Evolutionary conservation across 2,329 filamentous ascomycete genomes (phyloP), one percentile per base, ranked within the genome.

Genomic region (Hymenoscyphus fraxineus): DNA sequence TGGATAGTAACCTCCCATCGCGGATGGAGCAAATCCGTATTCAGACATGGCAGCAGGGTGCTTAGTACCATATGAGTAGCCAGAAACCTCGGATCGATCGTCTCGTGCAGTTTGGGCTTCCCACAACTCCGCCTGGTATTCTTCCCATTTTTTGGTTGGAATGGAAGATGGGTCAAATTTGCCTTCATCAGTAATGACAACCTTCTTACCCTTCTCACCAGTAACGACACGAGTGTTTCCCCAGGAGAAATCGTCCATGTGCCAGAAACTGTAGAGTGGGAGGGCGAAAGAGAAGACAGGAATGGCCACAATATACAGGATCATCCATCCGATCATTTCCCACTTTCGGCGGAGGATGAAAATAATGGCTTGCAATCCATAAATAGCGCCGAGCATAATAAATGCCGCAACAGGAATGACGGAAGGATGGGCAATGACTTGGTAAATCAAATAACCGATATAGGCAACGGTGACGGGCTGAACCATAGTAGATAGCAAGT

Each of bases 271-370:
- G 77, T 98, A 98, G 35, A 99, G 80, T 0, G 95, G 95, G 56
- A 99, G 84, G 65, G 85, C 93, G 68, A 96, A 92, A 55, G 91
- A 89, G 83, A 97, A 99, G 68, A 99, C 86, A 0, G 94, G 94
- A 67, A 96, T 90, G 62, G 95, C 94, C 38, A 95, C 68, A 65
- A 99, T 85, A 78, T 99, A 99, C 68, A 99, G 87, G 71, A 99
- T 83, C 93, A 99, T 97, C 95, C 95, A 99, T 41, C 94, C 95
- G 71, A 99, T 90, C 94, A 98, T 98, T 77, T 99, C 94, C 95
- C 95, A 99, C 81, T 97, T 97, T 73, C 94, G 90, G 65, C 92
- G 90, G 64, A 97, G 75, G 73, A 98, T 97, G 81, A 99, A 99
- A 77, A 99, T 97, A 75, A 98, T 88, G 55, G 91, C 94, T 74